phyloP scores from a whole-genome alignment of 805 yeast species.

The Kazachstania martiniae region DNA sequence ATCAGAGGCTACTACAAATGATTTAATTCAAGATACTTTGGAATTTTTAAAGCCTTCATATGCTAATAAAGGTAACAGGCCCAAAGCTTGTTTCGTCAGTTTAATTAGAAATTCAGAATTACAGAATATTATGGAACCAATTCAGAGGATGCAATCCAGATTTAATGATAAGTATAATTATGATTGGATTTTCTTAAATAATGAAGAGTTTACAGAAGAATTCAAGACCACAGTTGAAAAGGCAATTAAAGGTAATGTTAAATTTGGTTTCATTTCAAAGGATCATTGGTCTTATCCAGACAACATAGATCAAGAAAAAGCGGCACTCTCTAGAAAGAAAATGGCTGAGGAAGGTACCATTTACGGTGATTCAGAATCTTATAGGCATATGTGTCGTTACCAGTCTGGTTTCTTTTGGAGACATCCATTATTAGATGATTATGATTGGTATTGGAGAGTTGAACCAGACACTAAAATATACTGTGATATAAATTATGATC shows the following conservation, averaged over 20 bases:
- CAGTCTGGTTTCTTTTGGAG: slow-evolving; percentile 78
- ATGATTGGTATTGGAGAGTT: slow-evolving; percentile 87
- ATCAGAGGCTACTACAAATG: neutral
- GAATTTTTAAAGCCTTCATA: slow-evolving; percentile 13
- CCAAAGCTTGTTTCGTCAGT: slow-evolving; percentile 35
- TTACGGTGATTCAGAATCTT: slow-evolving; percentile 54
- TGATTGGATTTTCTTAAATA: slow-evolving; percentile 90
- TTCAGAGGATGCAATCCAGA: slow-evolving; percentile 64
- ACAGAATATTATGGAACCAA: slow-evolving; percentile 45
- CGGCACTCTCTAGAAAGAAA: slow-evolving; percentile 3
- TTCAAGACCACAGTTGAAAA: slow-evolving; percentile 46
- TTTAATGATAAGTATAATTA: slow-evolving; percentile 68
- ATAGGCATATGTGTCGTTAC: slow-evolving; percentile 85
- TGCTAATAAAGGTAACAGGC: slow-evolving; percentile 12
- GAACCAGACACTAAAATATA: slow-evolving; percentile 70
- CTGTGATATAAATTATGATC: slow-evolving; percentile 71
- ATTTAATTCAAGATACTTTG: slow-evolving; percentile 3
- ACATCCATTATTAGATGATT: slow-evolving; percentile 52
- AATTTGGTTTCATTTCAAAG: slow-evolving; percentile 47
- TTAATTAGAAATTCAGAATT: slow-evolving; percentile 63
- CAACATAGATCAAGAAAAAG: slow-evolving; percentile 36
- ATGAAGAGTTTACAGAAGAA: slow-evolving; percentile 47
- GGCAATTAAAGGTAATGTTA: slow-evolving; percentile 54
- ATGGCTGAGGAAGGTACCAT: slow-evolving; percentile 37
- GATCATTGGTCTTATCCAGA: slow-evolving; percentile 53